Evolutionary conservation across 116 monocot genomes (phyloP).

Genomic region (Zostera marina): DNA sequence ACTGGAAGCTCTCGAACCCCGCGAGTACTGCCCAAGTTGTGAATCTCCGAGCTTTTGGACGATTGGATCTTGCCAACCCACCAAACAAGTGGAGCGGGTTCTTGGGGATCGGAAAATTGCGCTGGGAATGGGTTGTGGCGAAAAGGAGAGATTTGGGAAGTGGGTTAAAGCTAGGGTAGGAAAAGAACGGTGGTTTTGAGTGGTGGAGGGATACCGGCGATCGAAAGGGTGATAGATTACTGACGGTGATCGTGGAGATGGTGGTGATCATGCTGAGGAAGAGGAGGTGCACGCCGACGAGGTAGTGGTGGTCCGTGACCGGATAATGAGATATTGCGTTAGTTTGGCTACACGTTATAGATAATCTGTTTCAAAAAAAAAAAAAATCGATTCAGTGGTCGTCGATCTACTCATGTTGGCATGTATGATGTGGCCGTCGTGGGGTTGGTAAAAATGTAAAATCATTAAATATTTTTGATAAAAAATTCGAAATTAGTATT

Average conservation of each 20-base stretch:
- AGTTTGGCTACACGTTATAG: no score
- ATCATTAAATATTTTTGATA: no score
- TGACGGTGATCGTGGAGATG: not conserved
- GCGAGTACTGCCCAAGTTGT: slow-evolving; percentile 2
- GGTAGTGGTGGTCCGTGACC: no score
- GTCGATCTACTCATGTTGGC: no score
- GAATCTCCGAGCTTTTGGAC: not conserved
- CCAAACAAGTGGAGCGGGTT: not conserved
- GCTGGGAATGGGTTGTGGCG: no score
- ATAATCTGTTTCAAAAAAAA: no score
- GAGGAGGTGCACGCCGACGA: not conserved
- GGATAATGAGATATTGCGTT: no score
- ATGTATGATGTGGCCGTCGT: no score
- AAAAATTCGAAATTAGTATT: no score
- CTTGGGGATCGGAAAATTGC: not conserved
- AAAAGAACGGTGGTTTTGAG: not conserved
- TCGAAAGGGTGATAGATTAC: not conserved
- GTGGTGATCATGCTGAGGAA: slow-evolving; percentile 6
- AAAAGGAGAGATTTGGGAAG: slow-evolving; percentile 3
- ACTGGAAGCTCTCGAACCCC: slow-evolving; percentile 22
- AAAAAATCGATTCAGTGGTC: no score
- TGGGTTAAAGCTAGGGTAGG: not conserved
- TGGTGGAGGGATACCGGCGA: not conserved
- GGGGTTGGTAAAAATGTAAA: no score
- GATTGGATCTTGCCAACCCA: not conserved